phyloP scores from a whole-genome alignment of 257 asterid genomes.

The Craterostigma plantagineum region DNA sequence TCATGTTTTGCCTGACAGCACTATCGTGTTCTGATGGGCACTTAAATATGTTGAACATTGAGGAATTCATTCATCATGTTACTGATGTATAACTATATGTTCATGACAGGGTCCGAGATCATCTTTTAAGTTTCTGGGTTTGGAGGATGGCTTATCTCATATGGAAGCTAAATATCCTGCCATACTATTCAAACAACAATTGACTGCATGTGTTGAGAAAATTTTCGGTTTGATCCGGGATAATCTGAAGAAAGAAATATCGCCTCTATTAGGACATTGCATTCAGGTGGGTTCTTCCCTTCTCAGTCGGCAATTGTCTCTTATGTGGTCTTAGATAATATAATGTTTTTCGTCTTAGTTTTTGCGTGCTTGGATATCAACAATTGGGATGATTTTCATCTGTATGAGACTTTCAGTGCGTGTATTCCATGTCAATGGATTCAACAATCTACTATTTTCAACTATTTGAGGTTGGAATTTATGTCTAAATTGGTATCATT shows the following conservation, averaged over 20 bases:
- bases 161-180: conserved; percentile 96
- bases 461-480: no score
- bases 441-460: no score
- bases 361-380: no score
- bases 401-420: no score
- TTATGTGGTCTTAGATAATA: neutral
- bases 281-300: conserved; percentile 47
- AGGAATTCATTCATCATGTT: conserved; percentile 7
- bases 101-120: conserved; percentile 46
- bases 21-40: no score
- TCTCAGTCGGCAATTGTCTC: neutral
- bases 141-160: conserved; percentile 71
- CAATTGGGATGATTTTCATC: no score
- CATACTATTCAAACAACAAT: conserved; percentile 72
- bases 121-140: conserved; percentile 45
- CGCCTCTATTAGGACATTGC: conserved; percentile 73
- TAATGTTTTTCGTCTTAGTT: no score
- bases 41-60: neutral
- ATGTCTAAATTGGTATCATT: no score
- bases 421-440: no score
- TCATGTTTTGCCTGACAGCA: neutral
- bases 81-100: conserved; percentile 8
- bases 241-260: conserved; percentile 93
- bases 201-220: conserved; percentile 93
- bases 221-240: conserved; percentile 92